A percentile compares a stretch with the other conserved stretches of the same genome.
These are phyloP conservation scores for Potentilla sterilis DNA, from an alignment of 306 rosid species.

Conservation along the genomic window DNA sequence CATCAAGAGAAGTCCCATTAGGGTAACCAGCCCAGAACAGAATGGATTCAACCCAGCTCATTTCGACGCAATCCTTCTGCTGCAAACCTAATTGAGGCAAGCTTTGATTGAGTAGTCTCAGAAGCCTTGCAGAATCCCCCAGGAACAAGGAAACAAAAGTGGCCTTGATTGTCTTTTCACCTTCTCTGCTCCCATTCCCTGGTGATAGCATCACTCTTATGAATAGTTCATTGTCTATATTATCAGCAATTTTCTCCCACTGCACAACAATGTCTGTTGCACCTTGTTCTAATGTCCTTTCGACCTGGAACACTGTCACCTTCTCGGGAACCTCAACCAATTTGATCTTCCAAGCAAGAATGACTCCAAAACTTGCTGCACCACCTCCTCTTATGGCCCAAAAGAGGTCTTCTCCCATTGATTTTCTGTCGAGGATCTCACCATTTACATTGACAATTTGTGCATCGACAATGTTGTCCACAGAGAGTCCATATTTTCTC, in stretches of 20 bases:
- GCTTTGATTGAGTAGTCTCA: constrained; percentile 4
- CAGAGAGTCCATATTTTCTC: constrained; percentile 48
- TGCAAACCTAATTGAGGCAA: constrained; percentile 30
- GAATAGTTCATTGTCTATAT: constrained; percentile 43
- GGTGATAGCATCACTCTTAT: constrained; percentile 35
- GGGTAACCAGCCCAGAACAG: constrained; percentile 18
- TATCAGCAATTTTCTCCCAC: constrained; percentile 53
- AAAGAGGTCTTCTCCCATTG: constrained; percentile 53
- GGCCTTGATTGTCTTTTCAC: neutral
- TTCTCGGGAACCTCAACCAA: constrained; percentile 44
- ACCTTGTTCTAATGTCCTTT: constrained; percentile 37
- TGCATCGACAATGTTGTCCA: constrained; percentile 49
- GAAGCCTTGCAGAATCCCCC: constrained; percentile 14
- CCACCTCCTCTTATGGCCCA: constrained; percentile 69
- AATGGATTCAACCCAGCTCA: constrained; percentile 33
- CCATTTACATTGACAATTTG: constrained; percentile 50
- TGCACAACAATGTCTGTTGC: constrained; percentile 23
- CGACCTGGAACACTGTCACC: constrained; percentile 43
- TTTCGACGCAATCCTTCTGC: constrained; percentile 27
- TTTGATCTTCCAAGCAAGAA: constrained; percentile 42
- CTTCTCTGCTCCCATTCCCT: neutral
- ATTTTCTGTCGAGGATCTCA: constrained; percentile 32
- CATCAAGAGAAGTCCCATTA: constrained; percentile 17
- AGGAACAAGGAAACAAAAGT: constrained; percentile 24
- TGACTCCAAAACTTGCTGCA: constrained; percentile 62